Conservation (phyloP, 2,329 filamentous ascomycete species). For the Helminthosporium solani region DNA sequence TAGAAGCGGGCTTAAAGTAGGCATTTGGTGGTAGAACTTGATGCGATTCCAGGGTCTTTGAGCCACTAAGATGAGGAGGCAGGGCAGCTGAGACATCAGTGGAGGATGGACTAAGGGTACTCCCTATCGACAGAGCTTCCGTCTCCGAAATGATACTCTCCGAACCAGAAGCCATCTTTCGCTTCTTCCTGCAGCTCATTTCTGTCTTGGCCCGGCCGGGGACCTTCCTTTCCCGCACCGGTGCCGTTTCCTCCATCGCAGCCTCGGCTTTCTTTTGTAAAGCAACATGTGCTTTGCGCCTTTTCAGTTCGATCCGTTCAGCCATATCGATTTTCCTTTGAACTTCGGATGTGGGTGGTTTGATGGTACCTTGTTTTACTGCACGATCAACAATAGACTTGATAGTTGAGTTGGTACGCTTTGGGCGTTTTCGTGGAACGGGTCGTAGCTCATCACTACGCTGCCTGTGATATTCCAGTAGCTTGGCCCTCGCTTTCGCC, state of each 20-base stretch:
- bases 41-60: constrained; percentile 18
- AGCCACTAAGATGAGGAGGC: constrained; percentile 2
- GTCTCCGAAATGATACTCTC: no score
- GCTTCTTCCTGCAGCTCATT: constrained; percentile 5
- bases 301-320: constrained; percentile 1
- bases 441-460: constrained; percentile 11
- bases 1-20: constrained; percentile 17
- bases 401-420: constrained; percentile 6
- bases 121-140: not conserved
- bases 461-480: constrained; percentile 18
- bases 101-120: no score
- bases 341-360: constrained; percentile 4
- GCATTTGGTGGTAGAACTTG: constrained; percentile 22
- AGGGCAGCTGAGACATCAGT: not conserved
- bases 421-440: constrained; percentile 2
- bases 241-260: not conserved
- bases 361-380: constrained; percentile 8
- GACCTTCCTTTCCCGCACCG: not conserved
- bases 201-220: not conserved
- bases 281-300: not conserved
- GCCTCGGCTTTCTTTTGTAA: not conserved
- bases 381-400: constrained; percentile 12
- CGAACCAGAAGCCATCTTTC: not conserved
- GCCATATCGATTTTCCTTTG: constrained; percentile 5
- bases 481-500: constrained; percentile 11